Evolutionary conservation across 495 filamentous ascomycete genomes (phyloP), one percentile per base, ranked within the genome.

Genomic region (Tuber indicum): DNA sequence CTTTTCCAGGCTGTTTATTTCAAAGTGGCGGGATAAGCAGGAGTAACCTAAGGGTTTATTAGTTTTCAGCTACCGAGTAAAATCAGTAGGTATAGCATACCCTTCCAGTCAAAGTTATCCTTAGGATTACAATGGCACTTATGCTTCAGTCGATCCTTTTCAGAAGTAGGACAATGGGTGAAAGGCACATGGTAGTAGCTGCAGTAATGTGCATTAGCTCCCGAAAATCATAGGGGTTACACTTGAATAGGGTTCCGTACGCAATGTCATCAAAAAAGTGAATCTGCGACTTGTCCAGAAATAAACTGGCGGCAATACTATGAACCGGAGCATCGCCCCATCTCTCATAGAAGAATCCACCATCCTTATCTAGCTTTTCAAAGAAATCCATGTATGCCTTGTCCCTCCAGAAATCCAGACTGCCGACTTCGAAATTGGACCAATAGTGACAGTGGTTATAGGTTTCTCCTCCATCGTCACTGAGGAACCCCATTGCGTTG

Each of bases 211-310:
- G 36, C 26, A 16, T 74, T 76, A 75, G 58, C 44, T 41, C n/a
- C 36, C 39, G 47, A 76, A 76, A 45, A 32, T 23, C 10, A 23
- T 74, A 41, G 14, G 21, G 42, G 12, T 16, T 73, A 41, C 23
- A 17, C n/a, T 14, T 75, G 10, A 17, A 39, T 52, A 49, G 52
- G 70, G 42, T 49, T 14, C 70, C 76, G 39, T 78, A 83, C 75
- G 92, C 96, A 80, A 99, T 98, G 82, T 99, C 96, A 83, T 99
- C 93, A 87, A 97, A 99, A 87, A 99, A 99, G 82, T 98, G 95
- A 78, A 99, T 91, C 83, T 99, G 89, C 75, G 96, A 92, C 86
- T 97, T 97, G 82, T 91, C 89, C 77, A 99, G 87, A 84, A 97
- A 88, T 4, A 98, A 84, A 21, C 88, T 90, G 7, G 96, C 96